phyloP scores from a whole-genome alignment of 176 grass and related monocot genomes.

The Puya raimondii region DNA sequence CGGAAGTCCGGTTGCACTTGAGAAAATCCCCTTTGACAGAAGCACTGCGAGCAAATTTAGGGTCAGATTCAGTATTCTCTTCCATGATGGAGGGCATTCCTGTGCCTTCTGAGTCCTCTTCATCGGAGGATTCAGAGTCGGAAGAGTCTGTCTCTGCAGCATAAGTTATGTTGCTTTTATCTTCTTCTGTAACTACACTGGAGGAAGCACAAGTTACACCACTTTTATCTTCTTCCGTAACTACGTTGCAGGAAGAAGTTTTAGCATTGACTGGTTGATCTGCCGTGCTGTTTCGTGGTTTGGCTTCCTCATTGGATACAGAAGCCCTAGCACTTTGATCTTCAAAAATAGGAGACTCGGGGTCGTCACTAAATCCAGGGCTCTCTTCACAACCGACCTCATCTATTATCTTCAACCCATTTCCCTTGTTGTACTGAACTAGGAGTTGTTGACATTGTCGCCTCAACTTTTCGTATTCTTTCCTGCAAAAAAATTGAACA shows the following conservation, averaged over 20 bases:
- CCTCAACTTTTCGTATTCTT: slow-evolving; percentile 95
- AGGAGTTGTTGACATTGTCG: slow-evolving; percentile 57
- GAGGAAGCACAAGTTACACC: not conserved
- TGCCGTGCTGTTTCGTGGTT: slow-evolving; percentile 18
- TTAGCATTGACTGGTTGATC: slow-evolving; percentile 35
- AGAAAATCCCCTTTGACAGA: slow-evolving; percentile 55
- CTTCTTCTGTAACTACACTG: slow-evolving; percentile 5
- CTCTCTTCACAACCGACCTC: slow-evolving; percentile 44
- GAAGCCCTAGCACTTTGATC: slow-evolving; percentile 25
- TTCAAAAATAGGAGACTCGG: slow-evolving; percentile 55
- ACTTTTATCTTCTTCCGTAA: slow-evolving; percentile 30
- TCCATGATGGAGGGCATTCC: slow-evolving; percentile 28
- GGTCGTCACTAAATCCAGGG: slow-evolving; percentile 44
- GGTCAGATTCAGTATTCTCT: slow-evolving; percentile 41
- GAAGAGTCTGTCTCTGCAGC: slow-evolving; percentile 68
- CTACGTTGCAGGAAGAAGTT: slow-evolving; percentile 9
- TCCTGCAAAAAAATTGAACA: slow-evolving; percentile 31
- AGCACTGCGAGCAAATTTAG: slow-evolving; percentile 37
- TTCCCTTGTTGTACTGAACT: slow-evolving; percentile 43
- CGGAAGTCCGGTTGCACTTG: slow-evolving; percentile 42
- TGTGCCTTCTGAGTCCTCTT: slow-evolving; percentile 57
- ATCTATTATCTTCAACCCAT: slow-evolving; percentile 52
- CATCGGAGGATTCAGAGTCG: slow-evolving; percentile 71
- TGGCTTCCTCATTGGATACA: slow-evolving; percentile 35
- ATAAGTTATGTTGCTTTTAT: slow-evolving; percentile 20